phyloP scores from a whole-genome alignment of 352 stramenopile species.

The Phytophthora sp. region DNA sequence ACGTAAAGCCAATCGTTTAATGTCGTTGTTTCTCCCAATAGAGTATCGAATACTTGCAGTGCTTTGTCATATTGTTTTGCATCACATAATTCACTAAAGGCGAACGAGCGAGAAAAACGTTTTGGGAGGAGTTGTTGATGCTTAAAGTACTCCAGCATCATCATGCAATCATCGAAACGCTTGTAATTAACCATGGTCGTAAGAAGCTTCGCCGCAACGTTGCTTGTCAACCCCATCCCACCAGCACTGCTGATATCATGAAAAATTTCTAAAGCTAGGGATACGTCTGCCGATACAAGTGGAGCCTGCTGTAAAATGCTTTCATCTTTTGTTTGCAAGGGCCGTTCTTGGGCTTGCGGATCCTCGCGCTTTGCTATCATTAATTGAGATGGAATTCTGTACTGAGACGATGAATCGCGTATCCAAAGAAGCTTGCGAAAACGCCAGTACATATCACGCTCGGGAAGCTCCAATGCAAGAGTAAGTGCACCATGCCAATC shows the following conservation, averaged over 20 bases:
- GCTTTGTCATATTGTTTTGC: background rate
- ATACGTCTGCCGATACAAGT: background rate
- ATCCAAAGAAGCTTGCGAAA: constrained; percentile 76
- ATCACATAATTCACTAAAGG: constrained; percentile 5
- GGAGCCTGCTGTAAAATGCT: background rate
- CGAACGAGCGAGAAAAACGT: background rate
- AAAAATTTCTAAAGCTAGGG: constrained; percentile 16
- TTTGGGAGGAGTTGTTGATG: constrained; percentile 8
- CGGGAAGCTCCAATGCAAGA: constrained; percentile 43
- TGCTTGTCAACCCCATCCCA: constrained; percentile 4
- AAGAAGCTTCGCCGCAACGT: constrained; percentile 16
- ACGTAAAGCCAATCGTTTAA: background rate
- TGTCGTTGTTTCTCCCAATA: constrained; percentile 2
- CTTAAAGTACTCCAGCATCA: constrained; percentile 21
- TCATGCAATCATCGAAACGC: constrained; percentile 5
- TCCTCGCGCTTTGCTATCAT: background rate
- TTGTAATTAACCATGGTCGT: constrained; percentile 12
- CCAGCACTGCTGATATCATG: constrained; percentile 6
- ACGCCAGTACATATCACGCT: constrained; percentile 65
- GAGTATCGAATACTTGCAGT: constrained; percentile 7
- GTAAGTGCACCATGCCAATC: constrained; percentile 62
- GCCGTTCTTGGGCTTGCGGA: background rate
- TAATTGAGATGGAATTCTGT: constrained; percentile 4
- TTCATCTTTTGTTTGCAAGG: background rate
- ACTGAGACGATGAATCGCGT: constrained; percentile 13